Conservation (phyloP, 2,329 filamentous ascomycete species). For the Aspergillus jensenii region DNA sequence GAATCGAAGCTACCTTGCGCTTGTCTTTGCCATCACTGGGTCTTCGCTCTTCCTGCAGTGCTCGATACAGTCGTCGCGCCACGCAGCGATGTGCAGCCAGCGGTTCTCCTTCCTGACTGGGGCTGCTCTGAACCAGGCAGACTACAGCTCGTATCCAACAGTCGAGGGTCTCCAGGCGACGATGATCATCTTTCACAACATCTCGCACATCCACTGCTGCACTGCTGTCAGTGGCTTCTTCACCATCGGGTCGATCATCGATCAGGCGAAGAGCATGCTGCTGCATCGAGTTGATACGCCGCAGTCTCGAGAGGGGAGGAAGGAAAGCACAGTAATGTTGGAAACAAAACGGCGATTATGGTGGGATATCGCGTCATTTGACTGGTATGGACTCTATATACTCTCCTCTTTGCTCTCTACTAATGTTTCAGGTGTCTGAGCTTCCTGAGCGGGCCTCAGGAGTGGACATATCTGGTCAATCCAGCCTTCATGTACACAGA, state of each 20-base stretch:
- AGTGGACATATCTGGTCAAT: constrained; percentile 45
- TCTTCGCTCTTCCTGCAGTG: constrained; percentile 28
- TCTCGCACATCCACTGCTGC: constrained; percentile 26
- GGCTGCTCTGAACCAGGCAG: constrained; percentile 32
- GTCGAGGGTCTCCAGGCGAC: constrained; percentile 35
- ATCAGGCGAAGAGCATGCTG: constrained; percentile 35
- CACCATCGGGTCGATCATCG: constrained; percentile 22
- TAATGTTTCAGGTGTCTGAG: constrained; percentile 34
- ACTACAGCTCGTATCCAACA: constrained; percentile 30
- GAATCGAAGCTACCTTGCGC: constrained; percentile 29
- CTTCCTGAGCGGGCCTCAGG: constrained; percentile 44
- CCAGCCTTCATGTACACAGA: constrained; percentile 44
- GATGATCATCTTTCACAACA: constrained; percentile 30
- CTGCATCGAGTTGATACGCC: constrained; percentile 38
- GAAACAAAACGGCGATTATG: constrained; percentile 44
- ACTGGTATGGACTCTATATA: constrained; percentile 33
- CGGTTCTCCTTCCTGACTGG: constrained; percentile 31
- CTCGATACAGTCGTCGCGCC: constrained; percentile 17
- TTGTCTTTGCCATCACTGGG: constrained; percentile 37
- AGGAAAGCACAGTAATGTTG: constrained; percentile 24
- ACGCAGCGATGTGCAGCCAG: constrained; percentile 23
- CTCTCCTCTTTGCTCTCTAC: background rate
- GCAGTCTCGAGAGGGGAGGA: constrained; percentile 14
- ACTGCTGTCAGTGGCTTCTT: constrained; percentile 27
- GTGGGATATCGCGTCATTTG: constrained; percentile 46